These are phyloP conservation scores for Boletellus deceptivus DNA, from an alignment of 1,284 basidiomycete species.

Conservation along the genomic window DNA sequence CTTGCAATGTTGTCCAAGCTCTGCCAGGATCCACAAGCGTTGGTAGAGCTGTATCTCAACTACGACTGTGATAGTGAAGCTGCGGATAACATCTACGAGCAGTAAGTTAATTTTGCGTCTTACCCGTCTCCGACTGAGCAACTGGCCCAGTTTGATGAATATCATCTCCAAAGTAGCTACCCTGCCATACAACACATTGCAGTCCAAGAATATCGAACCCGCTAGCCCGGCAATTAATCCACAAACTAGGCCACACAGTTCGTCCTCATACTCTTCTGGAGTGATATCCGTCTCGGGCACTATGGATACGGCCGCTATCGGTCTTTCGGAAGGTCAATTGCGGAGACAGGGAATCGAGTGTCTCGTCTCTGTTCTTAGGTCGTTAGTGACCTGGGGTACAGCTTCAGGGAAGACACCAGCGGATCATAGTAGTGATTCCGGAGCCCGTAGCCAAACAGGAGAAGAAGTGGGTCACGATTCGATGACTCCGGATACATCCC, in stretches of 20 bases:
- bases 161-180: constrained; percentile 90
- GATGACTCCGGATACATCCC: constrained; percentile 52
- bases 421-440: constrained; percentile 43
- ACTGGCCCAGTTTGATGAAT: constrained; percentile 77
- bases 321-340: constrained; percentile 79
- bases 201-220: constrained; percentile 54
- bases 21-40: constrained; percentile 91
- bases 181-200: constrained; percentile 56
- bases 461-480: constrained; percentile 54
- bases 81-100: constrained; percentile 94
- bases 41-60: constrained; percentile 97
- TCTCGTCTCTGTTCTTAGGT: constrained; percentile 82
- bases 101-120: constrained; percentile 43
- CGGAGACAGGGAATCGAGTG: constrained; percentile 89
- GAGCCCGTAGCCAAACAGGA: constrained; percentile 42
- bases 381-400: constrained; percentile 88
- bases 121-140: constrained; percentile 10
- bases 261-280: constrained; percentile 59
- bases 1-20: constrained; percentile 83
- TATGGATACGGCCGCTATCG: constrained; percentile 63
- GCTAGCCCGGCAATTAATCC: constrained; percentile 58
- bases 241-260: constrained; percentile 48
- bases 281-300: constrained; percentile 67
- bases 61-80: constrained; percentile 96
- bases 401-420: constrained; percentile 49